Evolutionary conservation across 768 basidiomycete genomes (phyloP), one percentile per base, ranked within the genome.

Genomic region (Tulasnella sp.): DNA sequence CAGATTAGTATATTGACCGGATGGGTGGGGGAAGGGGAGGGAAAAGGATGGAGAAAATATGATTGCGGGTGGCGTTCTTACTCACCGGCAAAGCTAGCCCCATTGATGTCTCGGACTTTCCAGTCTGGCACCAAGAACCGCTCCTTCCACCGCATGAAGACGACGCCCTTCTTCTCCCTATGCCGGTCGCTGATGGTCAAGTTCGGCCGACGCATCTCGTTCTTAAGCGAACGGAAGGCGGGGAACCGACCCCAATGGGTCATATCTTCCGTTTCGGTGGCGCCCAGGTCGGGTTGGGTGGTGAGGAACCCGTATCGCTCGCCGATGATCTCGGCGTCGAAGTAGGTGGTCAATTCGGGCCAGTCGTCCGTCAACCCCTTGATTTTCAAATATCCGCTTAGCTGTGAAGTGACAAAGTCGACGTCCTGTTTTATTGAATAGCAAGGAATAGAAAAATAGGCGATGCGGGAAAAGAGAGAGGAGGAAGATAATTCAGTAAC

Each of bases 121-220:
- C 97, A 95, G 85, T 97, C 95, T 2, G 96, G 96, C n/a, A 98
- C 94, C 77, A 99, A 88, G 86, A 98, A 98, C 84, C 93, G 89
- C 87, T 99, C 97, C 87, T 99, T 99, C 94, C 96, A 97, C 81
- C 97, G 89, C 93, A 99, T 96, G 85, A 98, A 99, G 42, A 96
- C 91, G 74, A 85, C 86, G 34, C 82, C 81, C 31, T 82, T 73
- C 64, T 81, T 82, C 58, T 75, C 44, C 75, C 93, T 90, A 83
- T 93, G 92, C 60, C 93, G 88, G 84, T 94, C 93, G 72, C 90
- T 87, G 84, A 97, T 92, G 60, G 94, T 95, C 85, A 95, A 84
- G 81, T 92, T 89, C 0, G 96, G 95, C 84, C 90, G 89, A 85
- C 92, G 90, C 82, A 96, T 89, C 84, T 97, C 94, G 81, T 90